Evolutionary conservation across 768 basidiomycete genomes (phyloP).

Genomic region (Leucogyrophana mollusca): DNA sequence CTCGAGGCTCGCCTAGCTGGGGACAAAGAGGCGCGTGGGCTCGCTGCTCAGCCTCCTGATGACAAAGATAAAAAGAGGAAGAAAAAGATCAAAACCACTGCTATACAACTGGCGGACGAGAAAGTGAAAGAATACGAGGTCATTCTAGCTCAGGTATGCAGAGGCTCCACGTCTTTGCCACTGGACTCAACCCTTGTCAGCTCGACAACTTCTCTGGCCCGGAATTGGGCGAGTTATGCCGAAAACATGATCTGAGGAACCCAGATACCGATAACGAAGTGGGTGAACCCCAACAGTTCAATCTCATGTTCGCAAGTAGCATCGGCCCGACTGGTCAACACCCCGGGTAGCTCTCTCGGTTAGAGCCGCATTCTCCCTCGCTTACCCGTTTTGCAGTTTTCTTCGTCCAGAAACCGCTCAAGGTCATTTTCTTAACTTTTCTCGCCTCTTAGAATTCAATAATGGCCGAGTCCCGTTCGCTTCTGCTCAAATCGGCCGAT

Average conservation of each 20-base stretch:
- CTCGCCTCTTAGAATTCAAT: constrained; percentile 95
- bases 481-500: constrained; percentile 93
- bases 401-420: constrained; percentile 98
- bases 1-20: constrained; percentile 87
- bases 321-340: constrained; percentile 98
- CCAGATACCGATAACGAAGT: constrained; percentile 94
- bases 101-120: constrained; percentile 72
- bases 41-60: constrained; percentile 60
- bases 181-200: constrained; percentile 27
- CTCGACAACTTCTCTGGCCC: constrained; percentile 88
- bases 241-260: constrained; percentile 76
- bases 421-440: constrained; percentile 98
- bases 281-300: constrained; percentile 91
- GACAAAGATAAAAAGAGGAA: constrained; percentile 72
- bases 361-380: too few relatives aligned
- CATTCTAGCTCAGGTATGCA: constrained; percentile 91
- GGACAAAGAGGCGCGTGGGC: constrained; percentile 85
- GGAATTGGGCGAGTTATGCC: constrained; percentile 85
- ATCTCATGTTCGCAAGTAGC: constrained; percentile 97
- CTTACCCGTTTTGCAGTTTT: constrained; percentile 48
- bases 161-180: too few relatives aligned
- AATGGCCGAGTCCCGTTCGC: constrained; percentile 96
- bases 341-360: constrained; percentile 79
- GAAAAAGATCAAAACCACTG: constrained; percentile 64
- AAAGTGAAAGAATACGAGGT: constrained; percentile 75